Conservation (phyloP, 2,329 filamentous ascomycete species). For the Drechslerella dactyloides region DNA sequence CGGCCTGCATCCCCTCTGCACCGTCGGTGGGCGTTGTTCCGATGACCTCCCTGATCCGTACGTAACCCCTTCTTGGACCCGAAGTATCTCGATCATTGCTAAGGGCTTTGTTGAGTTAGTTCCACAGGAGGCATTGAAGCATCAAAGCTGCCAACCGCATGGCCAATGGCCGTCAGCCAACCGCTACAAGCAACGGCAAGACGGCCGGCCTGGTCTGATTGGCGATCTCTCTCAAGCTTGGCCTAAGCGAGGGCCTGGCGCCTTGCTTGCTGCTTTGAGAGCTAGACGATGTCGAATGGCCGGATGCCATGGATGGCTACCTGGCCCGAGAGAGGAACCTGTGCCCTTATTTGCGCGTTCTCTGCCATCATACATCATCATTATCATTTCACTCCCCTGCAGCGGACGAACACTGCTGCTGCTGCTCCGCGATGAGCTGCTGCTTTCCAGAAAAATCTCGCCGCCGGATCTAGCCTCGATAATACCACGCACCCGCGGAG, state of each 20-base stretch:
- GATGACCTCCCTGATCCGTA: not conserved
- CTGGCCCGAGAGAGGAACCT: not conserved
- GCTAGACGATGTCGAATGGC: slow-evolving; percentile 1
- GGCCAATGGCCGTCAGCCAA: not conserved
- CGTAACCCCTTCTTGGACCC: not conserved
- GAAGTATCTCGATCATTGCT: not conserved
- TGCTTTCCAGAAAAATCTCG: not conserved
- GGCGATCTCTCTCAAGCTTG: not conserved
- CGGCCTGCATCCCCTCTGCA: not conserved
- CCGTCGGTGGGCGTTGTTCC: not conserved
- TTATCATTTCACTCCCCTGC: not conserved
- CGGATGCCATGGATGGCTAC: not conserved
- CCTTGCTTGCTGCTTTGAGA: not conserved
- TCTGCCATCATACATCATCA: not conserved
- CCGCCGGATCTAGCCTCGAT: slow-evolving; percentile 2
- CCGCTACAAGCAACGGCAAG: no score
- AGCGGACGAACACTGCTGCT: not conserved
- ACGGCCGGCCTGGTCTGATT: not conserved
- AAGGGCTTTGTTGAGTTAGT: not conserved
- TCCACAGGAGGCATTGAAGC: not conserved
- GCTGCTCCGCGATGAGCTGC: not conserved
- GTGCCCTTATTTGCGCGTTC: not conserved
- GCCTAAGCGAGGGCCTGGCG: not conserved
- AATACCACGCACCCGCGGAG: slow-evolving; percentile 19
- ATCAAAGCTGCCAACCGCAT: not conserved